Evolutionary conservation across 768 basidiomycete species (phyloP).

Genomic region (Mycena sanguinolenta): DNA sequence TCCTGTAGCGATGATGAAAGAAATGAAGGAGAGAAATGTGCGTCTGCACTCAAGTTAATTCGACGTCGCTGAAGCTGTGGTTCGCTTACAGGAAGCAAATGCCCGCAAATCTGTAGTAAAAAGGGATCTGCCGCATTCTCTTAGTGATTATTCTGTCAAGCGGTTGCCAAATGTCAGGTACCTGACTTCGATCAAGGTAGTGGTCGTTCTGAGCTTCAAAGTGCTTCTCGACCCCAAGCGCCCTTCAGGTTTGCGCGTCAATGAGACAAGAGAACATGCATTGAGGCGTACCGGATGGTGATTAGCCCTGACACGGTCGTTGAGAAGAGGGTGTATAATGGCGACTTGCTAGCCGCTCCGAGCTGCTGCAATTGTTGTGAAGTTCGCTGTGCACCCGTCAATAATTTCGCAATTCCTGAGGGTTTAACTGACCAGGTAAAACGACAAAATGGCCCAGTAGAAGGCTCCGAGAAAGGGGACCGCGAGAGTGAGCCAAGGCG

Average conservation of each 20-base stretch:
- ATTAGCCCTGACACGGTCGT: background rate
- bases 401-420: too few relatives aligned
- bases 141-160: too few relatives aligned
- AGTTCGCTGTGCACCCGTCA: background rate
- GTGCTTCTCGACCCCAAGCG: background rate
- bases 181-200: background rate
- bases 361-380: background rate
- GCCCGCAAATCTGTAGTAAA: background rate
- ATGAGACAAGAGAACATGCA: too few relatives aligned
- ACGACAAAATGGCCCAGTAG: conserved; percentile 1
- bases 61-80: too few relatives aligned
- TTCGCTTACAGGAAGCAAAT: background rate
- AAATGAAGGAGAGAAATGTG: conserved; percentile 8
- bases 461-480: conserved; percentile 12
- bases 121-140: background rate
- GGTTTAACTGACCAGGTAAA: background rate
- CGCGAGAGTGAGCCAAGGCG: background rate
- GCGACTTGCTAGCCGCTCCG: background rate
- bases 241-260: background rate
- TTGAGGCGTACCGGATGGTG: background rate
- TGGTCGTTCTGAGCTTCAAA: background rate
- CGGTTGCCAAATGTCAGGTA: background rate
- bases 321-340: background rate
- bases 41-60: too few relatives aligned
- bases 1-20: conserved; percentile 11